A percentile compares a stretch with the other conserved stretches of the same genome.
These are phyloP conservation scores for Leavenworthia alabamica DNA, from an alignment of 345 rosid species.

Conservation along the genomic window DNA sequence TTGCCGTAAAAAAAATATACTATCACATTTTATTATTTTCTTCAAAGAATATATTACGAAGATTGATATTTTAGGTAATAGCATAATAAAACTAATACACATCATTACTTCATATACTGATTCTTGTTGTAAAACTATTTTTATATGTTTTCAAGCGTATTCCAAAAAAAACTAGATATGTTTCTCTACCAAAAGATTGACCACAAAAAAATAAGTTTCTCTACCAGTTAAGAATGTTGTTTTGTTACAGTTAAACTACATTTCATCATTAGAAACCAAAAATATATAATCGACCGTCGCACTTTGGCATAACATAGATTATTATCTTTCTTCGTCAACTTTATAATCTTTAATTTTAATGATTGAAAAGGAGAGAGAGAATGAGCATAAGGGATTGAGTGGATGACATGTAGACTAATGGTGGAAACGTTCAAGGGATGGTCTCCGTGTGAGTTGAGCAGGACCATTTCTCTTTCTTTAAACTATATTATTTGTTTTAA, in stretches of 20 bases:
- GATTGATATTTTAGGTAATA: background rate
- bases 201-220: too few relatives aligned
- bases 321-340: background rate
- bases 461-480: conserved; percentile 2
- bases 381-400: conserved; percentile 8
- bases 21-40: background rate
- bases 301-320: background rate
- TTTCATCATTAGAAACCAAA: background rate
- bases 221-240: background rate
- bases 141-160: background rate
- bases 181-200: background rate
- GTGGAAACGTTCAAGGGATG: conserved; percentile 14
- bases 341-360: background rate
- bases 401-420: conserved; percentile 22
- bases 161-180: background rate
- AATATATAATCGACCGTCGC: background rate
- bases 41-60: background rate
- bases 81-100: background rate
- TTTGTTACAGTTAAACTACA: background rate
- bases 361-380: conserved; percentile 1
- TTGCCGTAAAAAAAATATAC: background rate
- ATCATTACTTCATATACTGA: background rate
- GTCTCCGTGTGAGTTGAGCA: conserved; percentile 10
- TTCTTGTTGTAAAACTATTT: background rate
- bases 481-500: background rate